These are phyloP conservation scores for Tolypocladium tundrense DNA, from an alignment of 2,329 filamentous ascomycete genomes.

Conservation along the genomic window DNA sequence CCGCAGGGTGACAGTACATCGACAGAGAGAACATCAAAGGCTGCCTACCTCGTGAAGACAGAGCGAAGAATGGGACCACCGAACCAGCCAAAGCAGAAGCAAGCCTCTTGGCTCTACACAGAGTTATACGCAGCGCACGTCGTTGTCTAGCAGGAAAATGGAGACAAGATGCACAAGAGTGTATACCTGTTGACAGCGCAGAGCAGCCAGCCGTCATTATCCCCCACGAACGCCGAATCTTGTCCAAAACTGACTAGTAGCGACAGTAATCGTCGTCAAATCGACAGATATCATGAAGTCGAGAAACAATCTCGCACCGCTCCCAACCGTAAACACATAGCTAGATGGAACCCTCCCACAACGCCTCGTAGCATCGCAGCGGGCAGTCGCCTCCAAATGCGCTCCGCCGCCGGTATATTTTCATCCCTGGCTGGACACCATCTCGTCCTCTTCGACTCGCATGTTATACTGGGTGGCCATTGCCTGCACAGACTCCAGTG, in stretches of 20 bases:
- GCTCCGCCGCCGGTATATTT: background rate
- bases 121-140: background rate
- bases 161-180: background rate
- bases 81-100: background rate
- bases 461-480: constrained; percentile 39
- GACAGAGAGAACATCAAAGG: background rate
- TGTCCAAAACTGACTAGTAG: background rate
- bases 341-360: background rate
- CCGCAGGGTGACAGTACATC: background rate
- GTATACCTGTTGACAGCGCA: background rate
- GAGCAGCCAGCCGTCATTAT: background rate
- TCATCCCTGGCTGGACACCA: constrained; percentile 37
- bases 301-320: background rate
- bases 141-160: background rate
- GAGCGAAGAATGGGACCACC: background rate
- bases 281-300: constrained; percentile 2
- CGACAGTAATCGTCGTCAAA: constrained; percentile 2
- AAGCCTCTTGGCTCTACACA: background rate
- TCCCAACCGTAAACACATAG: background rate
- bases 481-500: constrained; percentile 56
- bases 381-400: background rate
- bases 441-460: constrained; percentile 65
- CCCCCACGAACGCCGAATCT: background rate
- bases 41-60: background rate
- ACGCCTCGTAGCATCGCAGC: background rate